Conservation (phyloP, 148 eudicot species). For the Heliosperma pusillum region DNA sequence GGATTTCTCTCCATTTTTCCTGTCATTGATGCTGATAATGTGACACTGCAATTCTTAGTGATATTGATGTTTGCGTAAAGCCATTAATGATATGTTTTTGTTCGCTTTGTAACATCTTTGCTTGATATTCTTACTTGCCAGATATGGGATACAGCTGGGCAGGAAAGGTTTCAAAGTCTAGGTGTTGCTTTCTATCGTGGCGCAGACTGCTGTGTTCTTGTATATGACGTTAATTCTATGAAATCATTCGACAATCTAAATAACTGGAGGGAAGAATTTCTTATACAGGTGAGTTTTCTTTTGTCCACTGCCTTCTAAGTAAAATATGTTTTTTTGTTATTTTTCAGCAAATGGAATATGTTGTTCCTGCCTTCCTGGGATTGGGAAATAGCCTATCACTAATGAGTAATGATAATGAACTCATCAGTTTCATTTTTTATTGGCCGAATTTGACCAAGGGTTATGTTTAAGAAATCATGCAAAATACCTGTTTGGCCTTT, state of each 20-base stretch:
- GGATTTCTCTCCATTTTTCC: too few species aligned
- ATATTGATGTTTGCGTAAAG: too few species aligned
- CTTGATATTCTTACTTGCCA: slow-evolving; percentile 26
- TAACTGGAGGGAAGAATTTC: slow-evolving; percentile 95
- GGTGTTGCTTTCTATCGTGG: slow-evolving; percentile 98
- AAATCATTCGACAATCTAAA: slow-evolving; percentile 85
- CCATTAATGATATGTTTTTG: background rate
- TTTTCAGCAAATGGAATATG: background rate
- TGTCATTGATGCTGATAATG: background rate
- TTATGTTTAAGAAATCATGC: background rate
- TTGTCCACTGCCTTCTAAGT: background rate
- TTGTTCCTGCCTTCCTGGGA: background rate
- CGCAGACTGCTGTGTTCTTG: slow-evolving; percentile 98
- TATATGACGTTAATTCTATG: slow-evolving; percentile 84
- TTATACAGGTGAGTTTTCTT: slow-evolving; percentile 59
- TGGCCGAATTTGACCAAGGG: background rate
- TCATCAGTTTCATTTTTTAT: background rate
- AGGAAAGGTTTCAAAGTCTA: slow-evolving; percentile 93
- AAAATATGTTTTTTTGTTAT: too few species aligned
- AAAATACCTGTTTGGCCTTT: background rate
- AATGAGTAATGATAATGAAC: background rate
- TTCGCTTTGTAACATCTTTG: background rate
- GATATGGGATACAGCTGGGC: slow-evolving; percentile 99
- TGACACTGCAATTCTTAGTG: background rate
- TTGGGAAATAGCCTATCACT: background rate